A percentile compares a stretch with the other conserved stretches of the same genome.
phyloP scores from a whole-genome alignment of 768 basidiomycete genomes.

The Boletus rex-veris region DNA sequence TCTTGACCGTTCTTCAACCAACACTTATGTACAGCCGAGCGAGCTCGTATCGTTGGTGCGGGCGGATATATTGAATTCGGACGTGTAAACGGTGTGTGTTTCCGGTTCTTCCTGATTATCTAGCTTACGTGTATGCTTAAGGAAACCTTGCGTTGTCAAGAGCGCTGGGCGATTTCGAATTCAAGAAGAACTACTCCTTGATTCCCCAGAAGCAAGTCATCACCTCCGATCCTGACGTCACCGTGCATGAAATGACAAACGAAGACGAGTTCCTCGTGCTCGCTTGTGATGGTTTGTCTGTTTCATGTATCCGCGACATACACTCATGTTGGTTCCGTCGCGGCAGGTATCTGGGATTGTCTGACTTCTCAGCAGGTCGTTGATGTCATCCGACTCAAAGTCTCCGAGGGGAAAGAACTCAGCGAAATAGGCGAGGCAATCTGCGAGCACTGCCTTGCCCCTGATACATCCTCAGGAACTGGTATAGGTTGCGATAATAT shows the following conservation, averaged over 20 bases:
- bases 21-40: slow-evolving; percentile 57
- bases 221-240: slow-evolving; percentile 91
- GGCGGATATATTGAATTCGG: slow-evolving; percentile 97
- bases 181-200: slow-evolving; percentile 88
- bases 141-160: slow-evolving; percentile 95
- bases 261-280: slow-evolving; percentile 98
- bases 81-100: slow-evolving; percentile 84
- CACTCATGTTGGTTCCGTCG: slow-evolving; percentile 5
- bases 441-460: slow-evolving; percentile 91
- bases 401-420: slow-evolving; percentile 76
- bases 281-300: slow-evolving; percentile 85
- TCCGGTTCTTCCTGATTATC: not conserved
- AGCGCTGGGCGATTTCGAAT: slow-evolving; percentile 96
- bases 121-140: slow-evolving; percentile 29
- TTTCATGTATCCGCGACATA: not conserved
- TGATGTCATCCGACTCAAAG: slow-evolving; percentile 78
- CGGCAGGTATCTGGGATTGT: slow-evolving; percentile 96
- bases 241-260: slow-evolving; percentile 69
- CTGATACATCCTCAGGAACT: slow-evolving; percentile 83
- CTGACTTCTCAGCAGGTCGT: slow-evolving; percentile 89
- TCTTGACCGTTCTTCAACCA: not conserved
- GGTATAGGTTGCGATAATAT: slow-evolving; percentile 99
- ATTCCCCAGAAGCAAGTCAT: slow-evolving; percentile 90
- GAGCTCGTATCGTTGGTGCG: slow-evolving; percentile 78
- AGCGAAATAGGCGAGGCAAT: slow-evolving; percentile 84